Base-by-base conservation (phyloP, 1,284 basidiomycete genomes). In the Microbotryomycetes sp. region DNA sequence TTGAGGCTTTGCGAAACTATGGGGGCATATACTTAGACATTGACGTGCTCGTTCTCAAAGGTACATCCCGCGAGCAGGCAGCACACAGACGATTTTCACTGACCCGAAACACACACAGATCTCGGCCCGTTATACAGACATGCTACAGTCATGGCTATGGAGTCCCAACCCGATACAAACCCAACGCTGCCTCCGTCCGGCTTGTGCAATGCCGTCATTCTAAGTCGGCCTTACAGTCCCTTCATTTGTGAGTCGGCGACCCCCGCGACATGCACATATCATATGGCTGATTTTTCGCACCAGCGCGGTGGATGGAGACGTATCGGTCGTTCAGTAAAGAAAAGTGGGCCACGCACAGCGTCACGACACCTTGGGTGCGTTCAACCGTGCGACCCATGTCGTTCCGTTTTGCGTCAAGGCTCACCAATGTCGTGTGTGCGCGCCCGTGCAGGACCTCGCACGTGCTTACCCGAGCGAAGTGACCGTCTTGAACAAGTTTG, bases 21-120 rank as follows among this genome's bases (percentile, higher is more conserved):
- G 79, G 79, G 4, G 79, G 79, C 9, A 76, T 80, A 24, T 80
- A 80, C 61, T 72, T 79, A 18, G 79, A 80, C 60, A 76, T 78
- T n/a, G 79, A 80, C 54, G 68, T 65, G 9, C 52, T 64, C 18
- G 55, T 65, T 5, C 29, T 57, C 18, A 35, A 46, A 31, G 62
- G 65, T 67, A 58, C 45, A 57, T 29, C 1, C 18, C 27, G 23
- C n/a, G n/a, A n/a, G n/a, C n/a, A n/a, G n/a, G n/a, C n/a, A n/a
- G n/a, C n/a, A n/a, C n/a, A n/a, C n/a, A n/a, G n/a, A n/a, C n/a
- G n/a, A n/a, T n/a, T n/a, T n/a, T n/a, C n/a, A n/a, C n/a, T n/a
- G n/a, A n/a, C n/a, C n/a, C n/a, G n/a, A n/a, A n/a, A 11, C 3
- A 15, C 16, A 15, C 24, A 13, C 50, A 66, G 66, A 70, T 46